phyloP scores from a whole-genome alignment of 2,329 filamentous ascomycete species.

The Emmonsiellopsis sp. region DNA sequence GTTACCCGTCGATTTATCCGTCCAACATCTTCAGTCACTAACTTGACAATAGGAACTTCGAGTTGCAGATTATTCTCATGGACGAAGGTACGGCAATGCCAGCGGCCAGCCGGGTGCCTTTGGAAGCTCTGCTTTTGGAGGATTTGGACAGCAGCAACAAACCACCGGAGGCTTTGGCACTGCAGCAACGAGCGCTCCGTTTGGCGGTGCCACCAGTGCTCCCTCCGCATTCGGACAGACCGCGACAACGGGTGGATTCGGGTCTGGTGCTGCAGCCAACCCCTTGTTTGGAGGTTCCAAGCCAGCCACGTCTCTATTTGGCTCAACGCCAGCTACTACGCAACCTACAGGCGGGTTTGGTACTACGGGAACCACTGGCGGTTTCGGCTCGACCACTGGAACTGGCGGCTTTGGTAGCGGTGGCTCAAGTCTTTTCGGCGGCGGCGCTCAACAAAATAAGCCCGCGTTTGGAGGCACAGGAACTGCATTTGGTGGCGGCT shows the following conservation, averaged over 20 bases:
- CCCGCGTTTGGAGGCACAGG: conserved; percentile 28
- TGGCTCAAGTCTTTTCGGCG: conserved; percentile 22
- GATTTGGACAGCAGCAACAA: conserved; percentile 36
- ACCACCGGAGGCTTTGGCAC: conserved; percentile 35
- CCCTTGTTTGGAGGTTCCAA: conserved; percentile 38
- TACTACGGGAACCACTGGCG: conserved; percentile 21
- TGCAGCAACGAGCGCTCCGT: conserved; percentile 29
- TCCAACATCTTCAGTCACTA: background rate
- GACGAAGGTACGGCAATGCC: conserved; percentile 71
- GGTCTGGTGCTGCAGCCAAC: conserved; percentile 23
- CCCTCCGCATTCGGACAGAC: conserved; percentile 37
- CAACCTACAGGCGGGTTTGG: conserved; percentile 32
- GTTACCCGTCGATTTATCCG: background rate
- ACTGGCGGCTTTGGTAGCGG: conserved; percentile 17
- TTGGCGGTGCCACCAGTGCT: conserved; percentile 29
- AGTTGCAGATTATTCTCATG: conserved; percentile 79
- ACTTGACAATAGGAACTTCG: conserved; percentile 52
- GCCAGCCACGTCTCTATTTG: conserved; percentile 31
- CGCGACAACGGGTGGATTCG: conserved; percentile 32
- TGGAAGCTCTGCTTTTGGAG: conserved; percentile 53
- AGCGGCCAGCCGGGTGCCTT: conserved; percentile 77
- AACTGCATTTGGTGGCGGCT: conserved; percentile 29
- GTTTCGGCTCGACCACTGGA: conserved; percentile 24
- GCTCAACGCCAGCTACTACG: conserved; percentile 21
- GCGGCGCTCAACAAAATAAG: conserved; percentile 28